Evolutionary conservation across 2,329 filamentous ascomycete species (phyloP), one percentile per base, ranked within the genome.

Genomic region (Hymenoscyphus repandus): DNA sequence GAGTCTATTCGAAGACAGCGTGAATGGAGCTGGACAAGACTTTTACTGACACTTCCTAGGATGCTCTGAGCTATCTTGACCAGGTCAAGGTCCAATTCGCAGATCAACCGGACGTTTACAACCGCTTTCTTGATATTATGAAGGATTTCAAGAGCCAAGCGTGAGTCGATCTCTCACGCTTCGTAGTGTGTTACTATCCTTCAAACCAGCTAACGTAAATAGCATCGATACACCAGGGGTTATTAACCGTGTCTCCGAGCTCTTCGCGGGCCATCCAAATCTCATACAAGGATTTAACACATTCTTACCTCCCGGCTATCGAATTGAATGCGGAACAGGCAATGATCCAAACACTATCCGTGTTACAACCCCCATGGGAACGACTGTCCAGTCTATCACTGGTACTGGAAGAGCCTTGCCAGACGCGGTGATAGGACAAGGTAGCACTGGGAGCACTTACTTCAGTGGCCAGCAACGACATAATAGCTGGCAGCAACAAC

Each of bases 131-230:
- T 41, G 93, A 99, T 62, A 99, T 99, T 44, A 99, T 99, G 93
- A 99, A 99, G 66, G 93, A 99, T 62, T 99, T 99, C 69, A 99
- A 99, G 72, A 96, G 90, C 63, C 92, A 96, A 72, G 90, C 91
- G 81, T 91, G 75, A 72, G 86, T 78, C 49, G 42, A 39, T 37
- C 39, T 27, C 7, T 27, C 7, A 27, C 4, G 7, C 22, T 27
- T 27, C 4, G 22, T 27, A 27, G 22, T 27, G 22, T 27, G 7
- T 27, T 7, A 27, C 22, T 27, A 7, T 4, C 22, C 22, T 27
- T 27, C 7, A 27, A 7, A 11, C 1, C 41, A 42, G 52, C 63
- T 73, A 56, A 74, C 57, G 45, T 51, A 22, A 45, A 22, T 52
- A 85, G 87, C 3, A 99, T 99, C 62, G 93, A 99, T 67, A 99